Evolutionary conservation across 176 grass and related monocot genomes (phyloP).

Genomic region (Bromus sterilis): DNA sequence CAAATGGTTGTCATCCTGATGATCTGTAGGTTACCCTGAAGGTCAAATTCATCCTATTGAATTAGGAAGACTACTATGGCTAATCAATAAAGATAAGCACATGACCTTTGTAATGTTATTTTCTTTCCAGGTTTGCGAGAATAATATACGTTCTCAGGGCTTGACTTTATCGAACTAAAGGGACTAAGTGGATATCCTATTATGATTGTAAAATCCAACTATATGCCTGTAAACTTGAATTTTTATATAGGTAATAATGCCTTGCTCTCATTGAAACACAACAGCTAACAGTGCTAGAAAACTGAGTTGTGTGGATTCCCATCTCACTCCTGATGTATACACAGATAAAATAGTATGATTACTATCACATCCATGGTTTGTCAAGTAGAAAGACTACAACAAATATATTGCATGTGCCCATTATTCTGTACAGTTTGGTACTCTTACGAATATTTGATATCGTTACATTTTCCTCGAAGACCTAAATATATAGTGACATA

Average conservation of each 20-base stretch:
- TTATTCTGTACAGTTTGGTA: not conserved
- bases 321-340: not conserved
- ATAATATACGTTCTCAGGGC: too few relatives aligned
- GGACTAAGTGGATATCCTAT: too few relatives aligned
- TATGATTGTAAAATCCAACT: not conserved
- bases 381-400: not conserved
- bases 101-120: too few relatives aligned
- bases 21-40: too few relatives aligned
- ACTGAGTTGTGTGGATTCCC: not conserved
- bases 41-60: too few relatives aligned
- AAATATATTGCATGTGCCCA: not conserved
- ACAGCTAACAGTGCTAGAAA: not conserved
- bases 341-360: not conserved
- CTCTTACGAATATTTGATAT: not conserved
- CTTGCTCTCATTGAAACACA: not conserved
- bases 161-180: too few relatives aligned
- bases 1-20: too few relatives aligned
- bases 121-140: too few relatives aligned
- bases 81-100: too few relatives aligned
- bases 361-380: not conserved
- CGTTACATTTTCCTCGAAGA: not conserved
- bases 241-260: not conserved
- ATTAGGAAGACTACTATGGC: too few relatives aligned
- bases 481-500: not conserved
- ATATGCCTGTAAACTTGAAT: not conserved